Evolutionary conservation across 179 eudicot genomes (phyloP).

Genomic region (Beta macrorhiza): DNA sequence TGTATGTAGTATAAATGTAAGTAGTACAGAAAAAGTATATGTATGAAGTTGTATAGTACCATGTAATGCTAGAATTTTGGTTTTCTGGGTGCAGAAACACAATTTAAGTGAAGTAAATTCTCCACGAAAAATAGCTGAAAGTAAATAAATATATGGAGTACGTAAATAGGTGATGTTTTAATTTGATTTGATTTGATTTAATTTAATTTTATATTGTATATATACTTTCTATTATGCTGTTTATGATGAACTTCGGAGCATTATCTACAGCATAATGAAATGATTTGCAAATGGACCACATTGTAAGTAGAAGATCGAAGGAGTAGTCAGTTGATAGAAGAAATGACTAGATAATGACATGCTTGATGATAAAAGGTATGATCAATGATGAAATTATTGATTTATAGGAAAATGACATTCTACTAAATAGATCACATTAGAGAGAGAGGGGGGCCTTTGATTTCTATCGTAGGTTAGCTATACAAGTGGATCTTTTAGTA

Average conservation of each 20-base stretch:
- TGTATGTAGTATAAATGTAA: background rate
- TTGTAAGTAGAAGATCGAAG: conserved; percentile 22
- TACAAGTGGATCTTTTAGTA: too few species aligned
- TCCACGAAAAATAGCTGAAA: background rate
- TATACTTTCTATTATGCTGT: background rate
- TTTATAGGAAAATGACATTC: conserved; percentile 15
- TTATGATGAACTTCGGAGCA: conserved; percentile 1
- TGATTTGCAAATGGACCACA: conserved; percentile 25
- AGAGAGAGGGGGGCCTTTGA: background rate
- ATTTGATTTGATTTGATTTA: too few species aligned
- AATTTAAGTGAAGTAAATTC: conserved; percentile 6
- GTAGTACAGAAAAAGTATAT: background rate
- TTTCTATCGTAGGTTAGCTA: background rate
- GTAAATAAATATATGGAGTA: background rate
- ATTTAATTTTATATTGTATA: too few species aligned
- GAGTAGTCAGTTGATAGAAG: conserved; percentile 22
- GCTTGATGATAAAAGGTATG: conserved; percentile 13
- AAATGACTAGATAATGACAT: conserved; percentile 21
- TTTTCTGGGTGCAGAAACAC: conserved; percentile 1
- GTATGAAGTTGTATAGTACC: background rate
- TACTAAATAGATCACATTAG: background rate
- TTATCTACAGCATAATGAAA: background rate
- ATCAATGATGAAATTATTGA: conserved; percentile 20
- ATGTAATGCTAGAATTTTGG: conserved; percentile 1
- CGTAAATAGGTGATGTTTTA: too few species aligned